These are phyloP conservation scores for Sphagnum contortum DNA, from an alignment of 225 moss, liverwort and hornwort genomes.

Conservation along the genomic window DNA sequence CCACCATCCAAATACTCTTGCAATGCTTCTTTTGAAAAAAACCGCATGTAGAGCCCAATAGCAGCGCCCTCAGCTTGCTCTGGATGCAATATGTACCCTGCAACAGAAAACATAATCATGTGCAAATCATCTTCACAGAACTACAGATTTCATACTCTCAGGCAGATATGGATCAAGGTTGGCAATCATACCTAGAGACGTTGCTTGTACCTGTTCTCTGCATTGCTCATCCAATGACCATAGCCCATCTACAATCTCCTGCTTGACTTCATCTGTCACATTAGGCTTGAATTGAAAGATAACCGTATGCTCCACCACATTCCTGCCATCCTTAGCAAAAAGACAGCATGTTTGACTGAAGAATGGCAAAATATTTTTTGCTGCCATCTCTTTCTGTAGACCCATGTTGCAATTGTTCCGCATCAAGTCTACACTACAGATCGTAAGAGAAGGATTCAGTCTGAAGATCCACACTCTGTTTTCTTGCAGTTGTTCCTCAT, in stretches of 20 bases:
- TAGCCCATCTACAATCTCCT: slow-evolving; percentile 21
- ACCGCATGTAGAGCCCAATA: slow-evolving; percentile 31
- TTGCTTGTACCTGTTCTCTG: slow-evolving; percentile 29
- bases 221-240: slow-evolving; percentile 11
- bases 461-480: too few relatives aligned
- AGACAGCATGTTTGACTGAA: too few relatives aligned
- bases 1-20: slow-evolving; percentile 16
- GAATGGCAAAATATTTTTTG: too few relatives aligned
- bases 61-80: slow-evolving; percentile 8
- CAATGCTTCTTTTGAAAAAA: slow-evolving; percentile 22
- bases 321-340: slow-evolving; percentile 11
- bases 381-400: too few relatives aligned
- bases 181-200: slow-evolving; percentile 16
- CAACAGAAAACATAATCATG: not conserved
- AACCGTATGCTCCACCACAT: slow-evolving; percentile 40
- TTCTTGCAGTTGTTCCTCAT: too few relatives aligned
- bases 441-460: too few relatives aligned
- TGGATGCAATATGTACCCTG: slow-evolving; percentile 21
- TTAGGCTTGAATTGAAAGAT: slow-evolving; percentile 23
- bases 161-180: not conserved
- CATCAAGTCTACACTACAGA: too few relatives aligned
- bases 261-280: slow-evolving; percentile 11
- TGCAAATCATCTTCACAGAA: not conserved
- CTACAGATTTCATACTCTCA: not conserved
- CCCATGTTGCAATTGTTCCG: too few relatives aligned